These are phyloP conservation scores for Cercophora scortea DNA, from an alignment of 495 filamentous ascomycete genomes.

Conservation along the genomic window DNA sequence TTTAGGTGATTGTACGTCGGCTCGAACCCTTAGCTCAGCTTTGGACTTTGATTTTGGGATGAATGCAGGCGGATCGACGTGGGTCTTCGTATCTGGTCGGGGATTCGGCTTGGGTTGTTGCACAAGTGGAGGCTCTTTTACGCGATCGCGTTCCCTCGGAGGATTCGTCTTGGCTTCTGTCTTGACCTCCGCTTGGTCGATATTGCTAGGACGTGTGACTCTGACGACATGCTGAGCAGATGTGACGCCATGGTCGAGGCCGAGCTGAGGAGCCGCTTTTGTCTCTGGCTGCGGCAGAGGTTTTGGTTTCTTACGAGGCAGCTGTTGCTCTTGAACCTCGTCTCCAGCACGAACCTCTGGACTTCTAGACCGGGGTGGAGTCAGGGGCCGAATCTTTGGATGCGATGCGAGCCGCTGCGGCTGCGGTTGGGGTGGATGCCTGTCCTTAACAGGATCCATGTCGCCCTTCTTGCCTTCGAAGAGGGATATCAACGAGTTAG, in stretches of 20 bases:
- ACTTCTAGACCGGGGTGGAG: constrained; percentile 2
- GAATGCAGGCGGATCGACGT: too few relatives aligned
- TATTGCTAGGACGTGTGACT: too few relatives aligned
- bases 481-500: constrained; percentile 50
- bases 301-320: constrained; percentile 7
- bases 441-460: constrained; percentile 33
- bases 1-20: too few relatives aligned
- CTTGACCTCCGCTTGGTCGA: background rate
- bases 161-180: too few relatives aligned
- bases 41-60: too few relatives aligned
- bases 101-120: too few relatives aligned
- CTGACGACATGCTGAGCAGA: background rate
- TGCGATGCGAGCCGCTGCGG: background rate
- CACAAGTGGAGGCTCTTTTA: too few relatives aligned
- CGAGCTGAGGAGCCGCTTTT: background rate
- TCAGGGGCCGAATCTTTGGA: background rate
- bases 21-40: too few relatives aligned
- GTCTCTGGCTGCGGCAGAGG: constrained; percentile 10
- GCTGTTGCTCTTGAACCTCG: background rate
- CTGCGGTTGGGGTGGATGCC: background rate
- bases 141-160: too few relatives aligned
- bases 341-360: background rate
- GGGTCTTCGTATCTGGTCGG: too few relatives aligned
- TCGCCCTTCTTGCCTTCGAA: constrained; percentile 42
- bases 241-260: background rate